These are phyloP conservation scores for Phytophthora sp. DNA, from an alignment of 352 stramenopile genomes.

Conservation along the genomic window DNA sequence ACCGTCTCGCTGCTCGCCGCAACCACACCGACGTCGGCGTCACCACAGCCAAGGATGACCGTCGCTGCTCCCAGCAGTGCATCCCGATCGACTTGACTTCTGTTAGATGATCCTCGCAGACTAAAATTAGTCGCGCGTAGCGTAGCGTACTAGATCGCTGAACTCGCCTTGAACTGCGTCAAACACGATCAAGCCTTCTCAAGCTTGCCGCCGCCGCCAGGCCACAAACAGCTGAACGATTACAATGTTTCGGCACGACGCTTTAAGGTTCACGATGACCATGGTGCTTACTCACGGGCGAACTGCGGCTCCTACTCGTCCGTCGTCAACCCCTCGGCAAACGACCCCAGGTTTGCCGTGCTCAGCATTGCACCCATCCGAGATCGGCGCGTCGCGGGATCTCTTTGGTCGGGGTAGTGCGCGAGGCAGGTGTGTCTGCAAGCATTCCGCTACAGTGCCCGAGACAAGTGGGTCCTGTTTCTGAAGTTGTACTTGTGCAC, in stretches of 20 bases:
- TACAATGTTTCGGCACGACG: too few relatives aligned
- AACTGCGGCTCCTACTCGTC: too few relatives aligned
- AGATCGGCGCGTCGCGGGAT: slow-evolving; percentile 22
- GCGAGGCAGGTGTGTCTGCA: slow-evolving; percentile 9
- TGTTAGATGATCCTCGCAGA: slow-evolving; percentile 14
- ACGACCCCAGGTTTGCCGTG: too few relatives aligned
- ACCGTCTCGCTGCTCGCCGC: slow-evolving; percentile 5
- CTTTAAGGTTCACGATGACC: too few relatives aligned
- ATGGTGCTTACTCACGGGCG: too few relatives aligned
- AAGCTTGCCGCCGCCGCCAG: too few relatives aligned
- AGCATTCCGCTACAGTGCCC: slow-evolving; percentile 30
- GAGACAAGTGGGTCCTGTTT: slow-evolving; percentile 7
- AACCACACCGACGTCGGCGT: neutral
- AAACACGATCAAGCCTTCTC: too few relatives aligned
- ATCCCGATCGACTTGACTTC: neutral
- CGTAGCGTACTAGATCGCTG: too few relatives aligned
- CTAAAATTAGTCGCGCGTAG: slow-evolving; percentile 16
- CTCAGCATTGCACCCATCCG: slow-evolving; percentile 8
- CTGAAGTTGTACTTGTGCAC: slow-evolving; percentile 29
- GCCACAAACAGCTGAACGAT: neutral
- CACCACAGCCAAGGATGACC: slow-evolving; percentile 13
- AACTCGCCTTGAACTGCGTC: too few relatives aligned
- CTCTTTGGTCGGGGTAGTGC: slow-evolving; percentile 21
- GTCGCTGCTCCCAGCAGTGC: neutral
- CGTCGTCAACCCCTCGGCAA: too few relatives aligned